Base-by-base conservation (phyloP, 768 basidiomycete species). In the Boletus sp. region DNA sequence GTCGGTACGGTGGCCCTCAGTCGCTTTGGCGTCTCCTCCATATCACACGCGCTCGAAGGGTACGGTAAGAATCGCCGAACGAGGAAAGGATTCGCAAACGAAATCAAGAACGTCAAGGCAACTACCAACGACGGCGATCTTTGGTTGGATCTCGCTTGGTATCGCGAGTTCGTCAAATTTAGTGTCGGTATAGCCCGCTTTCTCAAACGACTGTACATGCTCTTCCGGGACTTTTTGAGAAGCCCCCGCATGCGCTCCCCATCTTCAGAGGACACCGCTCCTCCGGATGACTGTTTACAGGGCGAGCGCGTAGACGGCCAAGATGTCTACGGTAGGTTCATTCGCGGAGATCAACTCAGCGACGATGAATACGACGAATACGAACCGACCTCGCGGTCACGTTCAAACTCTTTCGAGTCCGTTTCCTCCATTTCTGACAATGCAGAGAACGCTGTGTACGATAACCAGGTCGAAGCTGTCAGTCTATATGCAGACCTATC, bases 401-500 rank as follows among this genome's bases (percentile, higher is more conserved):
- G 55, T 50, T 68, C 63, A 29, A 58, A 33, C 45, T 65, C 59
- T 28, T 46, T 52, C 56, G 65, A 49, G 18, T 67, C 64, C 30
- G 39, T 57, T 55, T 68, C 63, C 33, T 73, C 58, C 64, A 59
- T 52, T 55, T 70, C 50, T 46, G 68, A 52, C 63, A 64, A 68
- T 24, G 72, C 65, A 24, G 71, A 67, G 15, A 75, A 71, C 72
- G 72, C 9, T 71, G 8, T 53, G 24, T 68, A 62, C 15, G 67
- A 69, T 17, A 32, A 61, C 29, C 70, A 71, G 29, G 49, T 47
- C 5, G 86, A 87, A 60, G 71, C 82, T 7, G 70, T 79, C 3
- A 66, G 65, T 18, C 72, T 87, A 4, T 85, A 83, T 57, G 75
- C 76, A 12, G 88, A 89, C 60, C 72, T 89, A n/a, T 72, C 75